phyloP scores from a whole-genome alignment of 352 stramenopile genomes.

The Globisporangium iwayamae region DNA sequence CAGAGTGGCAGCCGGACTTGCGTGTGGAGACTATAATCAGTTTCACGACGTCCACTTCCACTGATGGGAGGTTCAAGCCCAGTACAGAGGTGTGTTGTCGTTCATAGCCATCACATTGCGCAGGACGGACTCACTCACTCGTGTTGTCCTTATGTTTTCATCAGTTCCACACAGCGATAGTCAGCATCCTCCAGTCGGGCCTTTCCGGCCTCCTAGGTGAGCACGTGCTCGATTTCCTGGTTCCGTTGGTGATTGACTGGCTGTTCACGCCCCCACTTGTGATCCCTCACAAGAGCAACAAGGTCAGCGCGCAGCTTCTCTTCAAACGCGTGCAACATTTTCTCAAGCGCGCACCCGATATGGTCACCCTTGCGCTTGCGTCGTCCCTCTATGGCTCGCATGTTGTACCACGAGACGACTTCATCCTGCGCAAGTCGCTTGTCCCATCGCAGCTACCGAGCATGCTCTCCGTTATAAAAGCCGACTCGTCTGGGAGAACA shows the following conservation, averaged over 20 bases:
- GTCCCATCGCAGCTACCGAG: conserved; percentile 37
- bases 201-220: conserved; percentile 36
- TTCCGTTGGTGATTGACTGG: conserved; percentile 47
- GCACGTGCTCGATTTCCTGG: conserved; percentile 25
- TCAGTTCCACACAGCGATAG: conserved; percentile 22
- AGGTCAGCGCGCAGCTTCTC: conserved; percentile 12
- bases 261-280: conserved; percentile 26
- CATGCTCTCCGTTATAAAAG: conserved; percentile 15
- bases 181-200: conserved; percentile 33
- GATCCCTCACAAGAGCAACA: background rate
- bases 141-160: background rate
- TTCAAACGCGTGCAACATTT: conserved; percentile 31
- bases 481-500: background rate
- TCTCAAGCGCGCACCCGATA: conserved; percentile 27
- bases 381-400: conserved; percentile 29
- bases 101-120: background rate
- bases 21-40: background rate
- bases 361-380: conserved; percentile 36
- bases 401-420: conserved; percentile 35
- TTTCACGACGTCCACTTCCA: background rate
- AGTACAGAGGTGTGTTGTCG: conserved; percentile 6
- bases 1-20: background rate
- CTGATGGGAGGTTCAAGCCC: conserved; percentile 19
- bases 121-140: background rate
- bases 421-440: conserved; percentile 55